These are phyloP conservation scores for Dendrobium catenatum DNA, from an alignment of 106 monocot genomes.

Conservation along the genomic window DNA sequence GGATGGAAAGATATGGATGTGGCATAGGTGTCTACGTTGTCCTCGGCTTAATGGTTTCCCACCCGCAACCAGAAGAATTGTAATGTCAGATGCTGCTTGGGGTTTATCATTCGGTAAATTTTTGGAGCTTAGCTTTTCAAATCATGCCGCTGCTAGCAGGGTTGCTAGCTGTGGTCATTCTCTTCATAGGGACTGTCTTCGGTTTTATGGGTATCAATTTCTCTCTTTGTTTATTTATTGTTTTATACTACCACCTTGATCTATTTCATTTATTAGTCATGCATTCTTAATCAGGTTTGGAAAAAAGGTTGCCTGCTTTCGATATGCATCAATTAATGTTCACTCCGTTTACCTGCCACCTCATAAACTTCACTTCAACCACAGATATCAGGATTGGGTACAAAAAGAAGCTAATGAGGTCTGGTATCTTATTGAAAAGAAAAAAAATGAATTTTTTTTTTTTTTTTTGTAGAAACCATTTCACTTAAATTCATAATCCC, in stretches of 20 bases:
- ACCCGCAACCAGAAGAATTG: slow-evolving; percentile 60
- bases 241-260: background rate
- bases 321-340: slow-evolving; percentile 78
- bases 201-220: slow-evolving; percentile 84
- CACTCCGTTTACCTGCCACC: slow-evolving; percentile 83
- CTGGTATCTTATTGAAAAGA: background rate
- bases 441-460: background rate
- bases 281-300: slow-evolving; percentile 49
- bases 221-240: slow-evolving; percentile 1
- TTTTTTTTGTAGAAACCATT: background rate
- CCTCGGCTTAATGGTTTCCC: slow-evolving; percentile 55
- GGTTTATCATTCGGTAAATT: slow-evolving; percentile 83
- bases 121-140: slow-evolving; percentile 85
- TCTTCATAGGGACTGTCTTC: slow-evolving; percentile 92
- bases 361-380: slow-evolving; percentile 64
- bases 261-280: background rate
- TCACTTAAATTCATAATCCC: background rate
- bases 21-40: slow-evolving; percentile 69
- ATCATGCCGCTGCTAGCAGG: slow-evolving; percentile 92
- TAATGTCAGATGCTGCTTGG: slow-evolving; percentile 82
- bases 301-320: slow-evolving; percentile 91
- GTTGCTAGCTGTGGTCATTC: slow-evolving; percentile 96
- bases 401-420: slow-evolving; percentile 81
- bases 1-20: slow-evolving; percentile 82
- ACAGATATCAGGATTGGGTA: slow-evolving; percentile 61